Evolutionary conservation across 225 moss, liverwort and hornwort genomes (phyloP).

Genomic region (Asterella californica): DNA sequence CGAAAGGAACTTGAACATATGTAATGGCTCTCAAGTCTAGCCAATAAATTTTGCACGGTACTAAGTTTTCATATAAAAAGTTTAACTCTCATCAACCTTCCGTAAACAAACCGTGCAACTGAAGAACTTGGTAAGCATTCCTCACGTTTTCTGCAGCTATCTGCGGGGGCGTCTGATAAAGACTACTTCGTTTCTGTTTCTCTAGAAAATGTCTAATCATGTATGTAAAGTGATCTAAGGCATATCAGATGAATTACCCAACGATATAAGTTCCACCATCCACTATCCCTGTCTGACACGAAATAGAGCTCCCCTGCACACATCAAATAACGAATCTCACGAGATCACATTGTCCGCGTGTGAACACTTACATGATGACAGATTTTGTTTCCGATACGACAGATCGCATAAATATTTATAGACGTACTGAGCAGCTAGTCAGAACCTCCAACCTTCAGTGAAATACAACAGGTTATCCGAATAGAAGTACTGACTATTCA

Average conservation of each 20-base stretch:
- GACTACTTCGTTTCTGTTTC: neutral
- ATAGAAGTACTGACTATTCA: neutral
- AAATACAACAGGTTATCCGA: neutral
- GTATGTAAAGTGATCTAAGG: neutral
- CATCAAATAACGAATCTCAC: neutral
- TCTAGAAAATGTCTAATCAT: neutral
- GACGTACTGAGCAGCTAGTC: neutral
- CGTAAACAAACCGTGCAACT: neutral
- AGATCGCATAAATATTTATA: neutral
- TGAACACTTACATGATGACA: too few species aligned
- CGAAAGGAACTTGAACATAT: neutral
- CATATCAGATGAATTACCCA: conserved; percentile 52
- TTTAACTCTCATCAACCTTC: neutral
- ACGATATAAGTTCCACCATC: conserved; percentile 89
- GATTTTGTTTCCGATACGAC: too few species aligned
- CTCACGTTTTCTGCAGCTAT: neutral
- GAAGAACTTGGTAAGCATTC: too few species aligned
- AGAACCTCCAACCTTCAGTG: neutral
- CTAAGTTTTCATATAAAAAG: neutral
- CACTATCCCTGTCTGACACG: conserved; percentile 78
- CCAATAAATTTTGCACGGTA: neutral
- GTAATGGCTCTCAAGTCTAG: too few species aligned
- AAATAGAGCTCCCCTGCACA: conserved; percentile 74
- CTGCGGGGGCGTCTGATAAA: neutral
- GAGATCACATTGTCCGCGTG: neutral